A percentile compares a stretch with the other conserved stretches of the same genome.
Conservation (phyloP, 2,329 filamentous ascomycete species). For the Cladorrhinum sp. region DNA sequence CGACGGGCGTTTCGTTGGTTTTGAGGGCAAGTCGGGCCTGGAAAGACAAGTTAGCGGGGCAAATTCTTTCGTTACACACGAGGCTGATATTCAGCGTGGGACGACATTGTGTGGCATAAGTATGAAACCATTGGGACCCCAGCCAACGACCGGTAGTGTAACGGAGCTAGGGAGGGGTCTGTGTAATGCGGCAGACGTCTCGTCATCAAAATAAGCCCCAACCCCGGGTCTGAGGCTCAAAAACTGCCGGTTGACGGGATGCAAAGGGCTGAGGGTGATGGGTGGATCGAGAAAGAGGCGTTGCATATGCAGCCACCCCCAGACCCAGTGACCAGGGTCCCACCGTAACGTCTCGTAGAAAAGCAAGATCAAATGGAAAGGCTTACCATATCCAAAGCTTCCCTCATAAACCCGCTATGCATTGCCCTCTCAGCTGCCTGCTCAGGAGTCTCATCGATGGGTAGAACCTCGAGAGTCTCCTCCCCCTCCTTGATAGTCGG, state of each 20-base stretch:
- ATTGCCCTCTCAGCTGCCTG: slow-evolving; percentile 38
- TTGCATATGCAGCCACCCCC: background rate
- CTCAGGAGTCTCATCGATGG: slow-evolving; percentile 24
- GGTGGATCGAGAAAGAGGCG: background rate
- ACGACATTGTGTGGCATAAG: background rate
- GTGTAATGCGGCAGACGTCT: slow-evolving; percentile 4
- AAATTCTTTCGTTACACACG: background rate
- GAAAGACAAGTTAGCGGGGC: slow-evolving; percentile 1
- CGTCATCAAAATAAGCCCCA: background rate
- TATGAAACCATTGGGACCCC: background rate
- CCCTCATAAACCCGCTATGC: slow-evolving; percentile 69
- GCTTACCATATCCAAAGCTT: slow-evolving; percentile 80
- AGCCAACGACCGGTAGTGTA: background rate
- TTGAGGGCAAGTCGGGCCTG: slow-evolving; percentile 81
- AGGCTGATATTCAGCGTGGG: slow-evolving; percentile 4
- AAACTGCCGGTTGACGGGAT: background rate
- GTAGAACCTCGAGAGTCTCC: slow-evolving; percentile 13
- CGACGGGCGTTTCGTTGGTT: slow-evolving; percentile 91
- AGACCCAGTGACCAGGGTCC: background rate
- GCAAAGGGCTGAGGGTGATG: background rate
- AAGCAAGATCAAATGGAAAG: slow-evolving; percentile 1
- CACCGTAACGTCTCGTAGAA: background rate
- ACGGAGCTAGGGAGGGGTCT: background rate
- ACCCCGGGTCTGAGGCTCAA: background rate
- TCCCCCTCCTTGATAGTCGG: slow-evolving; percentile 16